Base-by-base conservation (phyloP, 331 rosid genomes). In the Phaseolus coccineus region DNA sequence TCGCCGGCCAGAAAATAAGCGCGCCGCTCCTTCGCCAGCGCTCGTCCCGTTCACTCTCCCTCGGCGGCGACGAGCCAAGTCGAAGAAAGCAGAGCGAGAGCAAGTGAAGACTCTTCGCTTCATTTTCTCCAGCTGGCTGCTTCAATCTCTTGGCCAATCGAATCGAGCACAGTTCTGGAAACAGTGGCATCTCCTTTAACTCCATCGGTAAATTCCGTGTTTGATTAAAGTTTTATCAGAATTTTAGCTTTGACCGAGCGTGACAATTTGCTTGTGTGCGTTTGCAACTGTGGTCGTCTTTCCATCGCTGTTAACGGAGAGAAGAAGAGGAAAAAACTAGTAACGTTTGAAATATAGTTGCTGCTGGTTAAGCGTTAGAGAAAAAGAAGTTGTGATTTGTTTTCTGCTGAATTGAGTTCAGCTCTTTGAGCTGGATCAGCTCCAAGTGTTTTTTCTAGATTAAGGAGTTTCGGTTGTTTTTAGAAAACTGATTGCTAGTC, bases 161-260 rank as follows among this genome's bases (percentile, higher is more conserved):
- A 80, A 64, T 28, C 35, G 42, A 73, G 19, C 59, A 1, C 42
- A 27, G 61, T 42, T 19, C 61, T 72, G 69, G 74, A 73, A 57
- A 46, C 37, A 25, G 62, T 27, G 6, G 76, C 76, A 76, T 76
- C 68, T 11, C 64, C 65, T 80, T 53, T 65, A 39, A 24, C 57
- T 62, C 74, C 78, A 40, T 76, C 51, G 87, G 85, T 84, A 80
- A 76, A 37, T 39, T 30, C 46, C 53, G 10, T 6, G 9, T 80
- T 62, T 27, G 16, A 4, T 55, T 62, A 2, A 15, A 22, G 39
- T 77, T 78, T 80, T 25, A 19, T 61, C 48, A 22, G 31, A 51
- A 25, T 25, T 74, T 69, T 16, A 40, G 37, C 74, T 62, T 74
- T 79, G 74, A 74, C 40, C n/a, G 6, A 3, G 48, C 48, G 3